A percentile compares a stretch with the other conserved stretches of the same genome.
These are phyloP conservation scores for Penicillium hesseltinei DNA, from an alignment of 2,329 filamentous ascomycete species.

Conservation along the genomic window DNA sequence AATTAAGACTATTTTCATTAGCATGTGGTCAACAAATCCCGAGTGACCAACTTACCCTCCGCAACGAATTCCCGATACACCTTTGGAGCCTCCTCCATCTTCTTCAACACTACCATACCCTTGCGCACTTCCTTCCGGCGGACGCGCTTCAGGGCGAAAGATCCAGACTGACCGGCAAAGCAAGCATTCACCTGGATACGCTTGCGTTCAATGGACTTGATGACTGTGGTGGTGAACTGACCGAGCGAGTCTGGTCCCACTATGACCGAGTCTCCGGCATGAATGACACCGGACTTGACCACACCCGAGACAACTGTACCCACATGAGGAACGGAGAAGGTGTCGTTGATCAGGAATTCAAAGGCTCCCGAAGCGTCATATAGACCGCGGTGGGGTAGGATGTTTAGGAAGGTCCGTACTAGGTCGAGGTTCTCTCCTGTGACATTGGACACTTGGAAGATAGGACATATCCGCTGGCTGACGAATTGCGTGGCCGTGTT, in stretches of 20 bases:
- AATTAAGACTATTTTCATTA: conserved; percentile 67
- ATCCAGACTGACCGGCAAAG: conserved; percentile 87
- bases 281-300: conserved; percentile 80
- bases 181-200: conserved; percentile 83
- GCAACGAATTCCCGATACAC: conserved; percentile 75
- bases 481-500: conserved; percentile 96
- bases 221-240: conserved; percentile 80
- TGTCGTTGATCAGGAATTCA: conserved; percentile 95
- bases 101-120: conserved; percentile 94
- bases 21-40: background rate
- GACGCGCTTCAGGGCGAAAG: conserved; percentile 84
- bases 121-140: conserved; percentile 91
- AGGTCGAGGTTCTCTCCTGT: conserved; percentile 88
- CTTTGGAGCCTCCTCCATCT: conserved; percentile 71
- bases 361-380: conserved; percentile 87
- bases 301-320: conserved; percentile 96
- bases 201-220: conserved; percentile 93
- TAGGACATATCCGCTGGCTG: conserved; percentile 88
- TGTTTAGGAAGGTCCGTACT: conserved; percentile 90
- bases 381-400: conserved; percentile 88
- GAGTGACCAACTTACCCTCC: conserved; percentile 55
- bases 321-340: conserved; percentile 95
- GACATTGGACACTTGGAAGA: conserved; percentile 98
- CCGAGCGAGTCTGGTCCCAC: conserved; percentile 89
- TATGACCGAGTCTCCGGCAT: conserved; percentile 84